A percentile compares a stretch with the other conserved stretches of the same genome.
Evolutionary conservation across 495 filamentous ascomycete species (phyloP).

Genomic region (Astrocystis sublimbata): DNA sequence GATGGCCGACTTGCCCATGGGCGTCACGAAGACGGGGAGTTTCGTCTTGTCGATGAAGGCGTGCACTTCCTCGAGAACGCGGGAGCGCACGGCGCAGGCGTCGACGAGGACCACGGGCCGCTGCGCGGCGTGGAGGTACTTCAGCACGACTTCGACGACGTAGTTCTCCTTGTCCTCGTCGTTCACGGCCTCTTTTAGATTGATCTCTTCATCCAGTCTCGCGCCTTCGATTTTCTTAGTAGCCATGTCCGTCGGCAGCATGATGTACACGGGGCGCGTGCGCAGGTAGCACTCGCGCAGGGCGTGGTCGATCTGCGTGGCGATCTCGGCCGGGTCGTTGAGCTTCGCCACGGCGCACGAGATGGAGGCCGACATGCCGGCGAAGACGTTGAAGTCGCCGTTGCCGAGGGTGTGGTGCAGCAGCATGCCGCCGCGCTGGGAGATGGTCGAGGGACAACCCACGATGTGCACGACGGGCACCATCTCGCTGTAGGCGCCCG

Average conservation of each 20-base stretch:
- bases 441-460: conserved; percentile 63
- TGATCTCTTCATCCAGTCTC: conserved; percentile 64
- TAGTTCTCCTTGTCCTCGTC: conserved; percentile 77
- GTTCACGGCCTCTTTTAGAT: conserved; percentile 64
- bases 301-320: conserved; percentile 75
- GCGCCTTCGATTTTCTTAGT: conserved; percentile 75
- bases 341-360: conserved; percentile 70
- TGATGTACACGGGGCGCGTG: conserved; percentile 80
- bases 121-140: conserved; percentile 73
- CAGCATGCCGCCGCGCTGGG: conserved; percentile 63
- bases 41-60: conserved; percentile 74
- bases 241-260: conserved; percentile 83
- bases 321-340: conserved; percentile 66
- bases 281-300: conserved; percentile 76
- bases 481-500: conserved; percentile 71
- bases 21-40: conserved; percentile 82
- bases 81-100: conserved; percentile 85
- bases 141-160: conserved; percentile 76
- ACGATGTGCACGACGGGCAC: conserved; percentile 83
- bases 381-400: conserved; percentile 85
- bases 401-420: conserved; percentile 94
- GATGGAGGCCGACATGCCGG: conserved; percentile 71
- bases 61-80: conserved; percentile 71
- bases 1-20: conserved; percentile 90
- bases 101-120: conserved; percentile 84